Base-by-base conservation (phyloP, 345 rosid species). In the Pistacia vera region DNA sequence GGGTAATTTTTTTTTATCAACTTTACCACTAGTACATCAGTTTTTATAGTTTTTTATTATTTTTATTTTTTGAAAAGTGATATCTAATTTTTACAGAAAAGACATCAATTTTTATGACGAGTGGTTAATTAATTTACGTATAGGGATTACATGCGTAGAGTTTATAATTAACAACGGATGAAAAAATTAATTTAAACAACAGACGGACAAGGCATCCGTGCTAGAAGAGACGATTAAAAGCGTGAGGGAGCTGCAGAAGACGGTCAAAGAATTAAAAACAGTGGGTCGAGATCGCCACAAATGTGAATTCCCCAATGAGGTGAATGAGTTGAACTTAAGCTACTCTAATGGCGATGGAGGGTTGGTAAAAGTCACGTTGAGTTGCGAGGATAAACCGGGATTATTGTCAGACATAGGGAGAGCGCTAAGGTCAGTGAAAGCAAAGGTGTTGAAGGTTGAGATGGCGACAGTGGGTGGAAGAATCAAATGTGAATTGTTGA, bases 381-480 rank as follows among this genome's bases (percentile, higher is more conserved):
- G 87, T 72, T 89, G 93, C 11, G 82, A 83, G 2, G 89, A 88
- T 41, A 85, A 83, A 73, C 65, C 67, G 41, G 81, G 81, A 74
- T 66, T 87, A 75, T 83, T 92, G 79, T 68, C 81, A 2, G 81
- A 87, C 20, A 35, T 90, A 57, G 79, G 80, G 66, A 72, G 73
- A 72, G 83, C 88, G 4, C 75, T 90, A 80, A 87, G 72, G 71
- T 78, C 84, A 38, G 85, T 48, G 55, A 79, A 82, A 54, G 90
- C 83, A 75, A 90, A 76, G 68, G 73, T 85, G 2, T 78, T 82
- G 78, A 88, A 82, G 79, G 87, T 88, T 28, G 92, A 90, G 79
- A 85, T 87, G 80, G 84, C 80, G 78, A 77, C 76, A 64, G 52
- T 87, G 8, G 89, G 92, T n/a, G 93, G 93, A 70, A 86, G 97